These are phyloP conservation scores for Aspergillus sp. DNA, from an alignment of 2,329 filamentous ascomycete genomes.

Conservation along the genomic window DNA sequence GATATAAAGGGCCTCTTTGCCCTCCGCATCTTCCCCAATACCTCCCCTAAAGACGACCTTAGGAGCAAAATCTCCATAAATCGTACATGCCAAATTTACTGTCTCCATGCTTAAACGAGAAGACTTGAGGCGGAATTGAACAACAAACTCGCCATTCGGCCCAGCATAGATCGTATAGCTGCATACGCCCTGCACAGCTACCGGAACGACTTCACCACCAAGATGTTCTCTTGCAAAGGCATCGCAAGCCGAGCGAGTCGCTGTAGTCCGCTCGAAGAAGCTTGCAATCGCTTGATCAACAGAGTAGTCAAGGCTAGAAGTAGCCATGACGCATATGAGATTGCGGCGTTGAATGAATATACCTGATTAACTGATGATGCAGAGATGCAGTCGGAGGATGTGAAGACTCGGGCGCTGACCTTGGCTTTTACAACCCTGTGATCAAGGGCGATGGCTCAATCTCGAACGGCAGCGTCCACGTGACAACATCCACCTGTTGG, in stretches of 20 bases:
- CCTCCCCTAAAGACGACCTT: conserved; percentile 31
- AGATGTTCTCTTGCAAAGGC: conserved; percentile 30
- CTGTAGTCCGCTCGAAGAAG: conserved; percentile 24
- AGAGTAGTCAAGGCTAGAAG: conserved; percentile 14
- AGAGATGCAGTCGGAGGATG: too few species aligned
- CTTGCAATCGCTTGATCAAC: conserved; percentile 20
- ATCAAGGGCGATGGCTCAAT: too few species aligned
- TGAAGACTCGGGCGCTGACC: too few species aligned
- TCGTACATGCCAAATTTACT: conserved; percentile 27
- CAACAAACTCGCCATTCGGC: conserved; percentile 34
- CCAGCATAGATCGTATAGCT: conserved; percentile 47
- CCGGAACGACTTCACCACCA: conserved; percentile 33
- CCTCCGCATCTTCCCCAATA: conserved; percentile 26
- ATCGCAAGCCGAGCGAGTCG: conserved; percentile 21
- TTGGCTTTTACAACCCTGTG: too few species aligned
- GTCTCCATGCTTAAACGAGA: conserved; percentile 36
- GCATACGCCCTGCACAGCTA: conserved; percentile 41
- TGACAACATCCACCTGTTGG: too few species aligned
- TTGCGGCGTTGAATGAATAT: too few species aligned
- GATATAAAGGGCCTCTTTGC: conserved; percentile 38
- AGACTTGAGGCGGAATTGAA: conserved; percentile 43
- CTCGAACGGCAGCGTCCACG: too few species aligned
- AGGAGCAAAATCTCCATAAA: conserved; percentile 37
- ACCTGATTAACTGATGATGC: too few species aligned
- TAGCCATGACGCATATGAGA: neutral